Percentiles rank a stretch among this genome's conserved stretches.
These are phyloP conservation scores for Penicillium sp. DNA, from an alignment of 2,329 filamentous ascomycete genomes.

Conservation along the genomic window DNA sequence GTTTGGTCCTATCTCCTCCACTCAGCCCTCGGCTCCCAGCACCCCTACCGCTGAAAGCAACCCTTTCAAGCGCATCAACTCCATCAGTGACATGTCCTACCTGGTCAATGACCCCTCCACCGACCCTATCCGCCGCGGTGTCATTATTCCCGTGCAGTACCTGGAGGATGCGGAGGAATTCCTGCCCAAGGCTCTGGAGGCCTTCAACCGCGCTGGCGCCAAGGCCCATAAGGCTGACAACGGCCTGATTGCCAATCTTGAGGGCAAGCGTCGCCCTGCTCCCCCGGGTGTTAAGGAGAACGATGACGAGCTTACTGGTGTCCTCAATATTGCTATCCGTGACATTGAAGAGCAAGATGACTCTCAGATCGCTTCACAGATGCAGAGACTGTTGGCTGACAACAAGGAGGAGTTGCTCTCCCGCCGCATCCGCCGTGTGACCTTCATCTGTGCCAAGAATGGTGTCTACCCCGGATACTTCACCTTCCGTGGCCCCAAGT, in stretches of 20 bases:
- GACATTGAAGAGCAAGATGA: constrained; percentile 84
- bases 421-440: constrained; percentile 81
- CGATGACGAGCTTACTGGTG: constrained; percentile 79
- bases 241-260: constrained; percentile 69
- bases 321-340: constrained; percentile 87
- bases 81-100: constrained; percentile 96
- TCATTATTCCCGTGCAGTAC: constrained; percentile 89
- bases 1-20: constrained; percentile 73
- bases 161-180: constrained; percentile 91
- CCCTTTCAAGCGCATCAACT: constrained; percentile 79
- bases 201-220: constrained; percentile 62
- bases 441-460: constrained; percentile 94
- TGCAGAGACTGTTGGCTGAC: constrained; percentile 71
- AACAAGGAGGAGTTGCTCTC: constrained; percentile 80
- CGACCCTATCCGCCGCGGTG: constrained; percentile 84
- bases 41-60: constrained; percentile 64
- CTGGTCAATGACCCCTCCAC: constrained; percentile 65
- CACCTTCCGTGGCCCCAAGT: constrained; percentile 91
- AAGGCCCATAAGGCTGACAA: constrained; percentile 58
- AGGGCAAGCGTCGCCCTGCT: constrained; percentile 64
- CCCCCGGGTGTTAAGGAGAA: constrained; percentile 52
- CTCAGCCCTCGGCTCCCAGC: constrained; percentile 78
- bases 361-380: constrained; percentile 72
- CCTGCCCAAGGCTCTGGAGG: constrained; percentile 78
- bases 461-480: constrained; percentile 95